Base-by-base conservation (phyloP, 345 rosid genomes). In the Camelina hispida region DNA sequence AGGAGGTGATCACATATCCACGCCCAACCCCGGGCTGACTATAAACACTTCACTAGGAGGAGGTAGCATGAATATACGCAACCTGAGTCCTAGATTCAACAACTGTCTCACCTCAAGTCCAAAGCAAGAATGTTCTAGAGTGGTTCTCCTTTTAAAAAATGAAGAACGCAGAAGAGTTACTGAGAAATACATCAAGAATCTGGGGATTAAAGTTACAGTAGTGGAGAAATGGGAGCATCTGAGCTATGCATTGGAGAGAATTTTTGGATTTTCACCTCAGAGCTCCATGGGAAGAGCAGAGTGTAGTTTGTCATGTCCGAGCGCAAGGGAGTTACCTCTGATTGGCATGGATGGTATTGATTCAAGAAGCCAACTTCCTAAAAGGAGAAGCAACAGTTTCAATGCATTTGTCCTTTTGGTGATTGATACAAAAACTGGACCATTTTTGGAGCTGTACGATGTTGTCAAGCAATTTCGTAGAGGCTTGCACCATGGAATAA, bases 351-450 rank as follows among this genome's bases (percentile, higher is more conserved):
- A 86, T 25, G 90, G 85, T 57, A 56, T 66, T 9, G 89, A 86
- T 18, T 77, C 83, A 6, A 84, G 35, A 50, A 69, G 72, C 46
- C 80, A 62, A 22, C 17, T 23, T 4, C 79, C 85, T 7, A 61
- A 32, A 23, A 58, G 32, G 42, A 77, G 59, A 74, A 80, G 64
- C 16, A 69, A 42, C 38, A 75, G 80, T 30, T 16, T 70, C 16
- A 61, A 66, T 17, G 72, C 81, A 28, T 75, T 87, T 72, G 47
- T 82, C 2, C 83, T 92, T 53, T 78, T 89, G 13, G 85, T 89
- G 81, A 80, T 92, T 40, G 96, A 89, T 71, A 84, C 83, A 20
- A 73, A 73, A 18, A 76, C 81, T n/a, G 97, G 85, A 52, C 85
- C 89, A 5, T 74, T 82, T 62, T 22, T 11, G 8, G 83, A 87